Percentiles rank a stretch among this genome's conserved stretches.
Conservation (phyloP, 352 stramenopile species). For the Thraustochytrium sp. region DNA sequence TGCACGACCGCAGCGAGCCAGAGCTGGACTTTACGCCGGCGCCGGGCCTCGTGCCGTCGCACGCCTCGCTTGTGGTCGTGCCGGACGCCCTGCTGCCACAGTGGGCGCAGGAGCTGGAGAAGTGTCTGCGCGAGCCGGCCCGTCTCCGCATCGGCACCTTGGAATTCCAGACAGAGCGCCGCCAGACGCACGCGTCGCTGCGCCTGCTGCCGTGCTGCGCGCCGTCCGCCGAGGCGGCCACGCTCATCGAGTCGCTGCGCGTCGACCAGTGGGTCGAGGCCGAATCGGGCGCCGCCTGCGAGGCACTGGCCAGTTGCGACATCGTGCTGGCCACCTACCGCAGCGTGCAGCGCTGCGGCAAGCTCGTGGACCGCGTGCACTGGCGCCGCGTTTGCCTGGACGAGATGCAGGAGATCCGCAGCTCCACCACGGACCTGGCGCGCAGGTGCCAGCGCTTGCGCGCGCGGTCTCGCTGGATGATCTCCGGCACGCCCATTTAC, state of each 20-base stretch:
- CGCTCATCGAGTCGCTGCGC: too few relatives aligned
- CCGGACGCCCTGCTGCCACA: slow-evolving; percentile 18
- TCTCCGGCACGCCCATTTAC: slow-evolving; percentile 58
- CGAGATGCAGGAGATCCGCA: slow-evolving; percentile 59
- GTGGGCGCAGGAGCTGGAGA: background rate
- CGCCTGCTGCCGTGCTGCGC: background rate
- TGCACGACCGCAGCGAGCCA: background rate
- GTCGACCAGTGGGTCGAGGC: background rate
- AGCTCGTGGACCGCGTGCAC: slow-evolving; percentile 35
- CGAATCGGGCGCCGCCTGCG: background rate
- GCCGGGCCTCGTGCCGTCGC: background rate
- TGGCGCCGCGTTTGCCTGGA: slow-evolving; percentile 57
- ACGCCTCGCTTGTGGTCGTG: slow-evolving; percentile 23
- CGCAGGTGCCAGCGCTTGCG: slow-evolving; percentile 50
- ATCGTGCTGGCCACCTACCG: slow-evolving; percentile 15
- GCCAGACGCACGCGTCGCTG: background rate
- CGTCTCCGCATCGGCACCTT: background rate
- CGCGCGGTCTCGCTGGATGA: slow-evolving; percentile 54
- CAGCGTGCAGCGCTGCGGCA: slow-evolving; percentile 39
- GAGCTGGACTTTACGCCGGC: background rate
- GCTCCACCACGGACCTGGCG: slow-evolving; percentile 51
- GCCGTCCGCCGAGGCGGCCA: too few relatives aligned
- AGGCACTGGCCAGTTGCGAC: background rate
- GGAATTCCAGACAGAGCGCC: background rate
- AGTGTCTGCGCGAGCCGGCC: background rate